Base-by-base conservation (phyloP, 2,329 filamentous ascomycete species). In the Sordariomycetes sp. region DNA sequence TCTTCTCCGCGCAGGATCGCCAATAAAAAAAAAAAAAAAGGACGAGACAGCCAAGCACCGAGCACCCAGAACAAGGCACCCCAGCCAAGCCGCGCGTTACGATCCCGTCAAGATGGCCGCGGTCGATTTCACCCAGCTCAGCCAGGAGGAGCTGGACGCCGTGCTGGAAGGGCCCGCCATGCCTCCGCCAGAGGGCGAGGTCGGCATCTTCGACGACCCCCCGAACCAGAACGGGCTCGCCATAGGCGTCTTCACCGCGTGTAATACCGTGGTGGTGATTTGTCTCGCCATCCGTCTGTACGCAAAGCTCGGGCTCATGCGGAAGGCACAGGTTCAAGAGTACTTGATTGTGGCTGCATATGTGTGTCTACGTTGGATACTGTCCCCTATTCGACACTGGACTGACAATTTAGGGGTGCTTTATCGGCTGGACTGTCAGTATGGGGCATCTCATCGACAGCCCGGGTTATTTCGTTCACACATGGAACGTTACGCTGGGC, bases 171-270 rank as follows among this genome's bases (percentile, higher is more conserved):
- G 32, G 22, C 59, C 59, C 17, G 60, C 60, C 25, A 51, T 61
- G 55, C 17, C 36, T n/a, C 53, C 59, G 32, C 60, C 60, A 17
- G 56, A 53, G 2, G 58, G 48, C 7, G 54, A 54, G 2, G 53
- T 52, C 32, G 50, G 54, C 39, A 56, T 58, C 45, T 62, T 61
- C 25, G 42, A 57, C 13, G 56, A 60, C 42, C 59, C 59, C 34
- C 58, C 60, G 2, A 61, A 62, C 52, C 48, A 55, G 7, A 62
- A 62, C 34, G 53, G 25, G 5, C 51, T 62, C 20, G 60, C 59
- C 1, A 36, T 55, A 24, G 48, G 42, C 2, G 45, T 62, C 25
- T 59, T 56, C 15, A 56, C 55, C 28, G n/a, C 59, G 13, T 59
- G 56, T 34, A 17, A 56, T 7, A 54, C 52, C 6, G 45, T 59